Conservation (phyloP, 179 eudicot genomes). For the Actinidia polygama region DNA sequence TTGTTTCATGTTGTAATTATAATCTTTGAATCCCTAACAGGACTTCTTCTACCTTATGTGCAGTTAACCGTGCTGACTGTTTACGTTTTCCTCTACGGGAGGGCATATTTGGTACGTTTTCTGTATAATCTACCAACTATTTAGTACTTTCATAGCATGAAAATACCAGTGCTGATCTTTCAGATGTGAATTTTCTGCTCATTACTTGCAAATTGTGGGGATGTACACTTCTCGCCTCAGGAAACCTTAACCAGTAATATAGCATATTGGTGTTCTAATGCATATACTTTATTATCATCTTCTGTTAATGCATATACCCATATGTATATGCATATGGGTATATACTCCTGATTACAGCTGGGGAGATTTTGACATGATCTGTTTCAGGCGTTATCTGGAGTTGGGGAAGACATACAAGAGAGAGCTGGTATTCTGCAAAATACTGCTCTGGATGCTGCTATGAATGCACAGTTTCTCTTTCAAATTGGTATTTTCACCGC, state of each 20-base stretch:
- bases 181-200: not conserved
- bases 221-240: not conserved
- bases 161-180: too few species aligned
- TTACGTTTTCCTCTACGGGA: slow-evolving; percentile 91
- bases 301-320: too few species aligned
- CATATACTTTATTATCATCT: too few species aligned
- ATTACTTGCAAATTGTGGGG: too few species aligned
- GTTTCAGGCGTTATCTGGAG: slow-evolving; percentile 90
- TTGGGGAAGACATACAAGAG: slow-evolving; percentile 69
- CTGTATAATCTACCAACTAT: not conserved
- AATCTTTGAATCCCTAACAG: slow-evolving; percentile 32
- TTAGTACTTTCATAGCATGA: too few species aligned
- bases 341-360: not conserved
- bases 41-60: slow-evolving; percentile 34
- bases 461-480: slow-evolving; percentile 93
- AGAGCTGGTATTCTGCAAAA: slow-evolving; percentile 66
- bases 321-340: not conserved
- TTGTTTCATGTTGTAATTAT: not conserved
- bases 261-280: not conserved
- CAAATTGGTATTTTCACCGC: slow-evolving; percentile 97
- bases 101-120: slow-evolving; percentile 79
- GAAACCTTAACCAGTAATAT: not conserved
- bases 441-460: slow-evolving; percentile 79
- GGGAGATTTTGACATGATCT: slow-evolving; percentile 9
- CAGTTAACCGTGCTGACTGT: slow-evolving; percentile 98